phyloP scores from a whole-genome alignment of 495 filamentous ascomycete species.

The Aspergillus coremiiformis region DNA sequence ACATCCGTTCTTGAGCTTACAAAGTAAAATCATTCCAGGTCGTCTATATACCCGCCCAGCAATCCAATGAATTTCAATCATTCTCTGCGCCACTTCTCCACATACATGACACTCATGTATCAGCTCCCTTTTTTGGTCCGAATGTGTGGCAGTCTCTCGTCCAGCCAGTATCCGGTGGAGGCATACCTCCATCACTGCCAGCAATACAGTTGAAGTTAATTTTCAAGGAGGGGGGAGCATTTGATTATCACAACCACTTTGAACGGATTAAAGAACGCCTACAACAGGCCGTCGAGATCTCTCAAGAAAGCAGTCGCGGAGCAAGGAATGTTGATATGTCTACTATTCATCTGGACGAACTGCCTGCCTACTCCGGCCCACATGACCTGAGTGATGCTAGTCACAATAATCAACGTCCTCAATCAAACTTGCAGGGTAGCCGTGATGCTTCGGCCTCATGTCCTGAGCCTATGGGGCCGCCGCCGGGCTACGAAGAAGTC shows the following conservation, averaged over 20 bases:
- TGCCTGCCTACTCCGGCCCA: constrained; percentile 67
- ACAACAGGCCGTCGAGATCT: constrained; percentile 69
- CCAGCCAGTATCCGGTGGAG: constrained; percentile 75
- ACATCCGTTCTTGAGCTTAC: neutral
- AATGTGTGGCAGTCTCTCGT: constrained; percentile 82
- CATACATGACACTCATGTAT: constrained; percentile 80
- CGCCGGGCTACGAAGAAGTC: constrained; percentile 88
- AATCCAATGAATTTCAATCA: constrained; percentile 65
- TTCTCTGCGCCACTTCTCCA: constrained; percentile 84
- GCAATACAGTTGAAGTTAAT: constrained; percentile 73
- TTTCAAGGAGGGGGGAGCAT: constrained; percentile 92
- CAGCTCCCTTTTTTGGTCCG: constrained; percentile 90
- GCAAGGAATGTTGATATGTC: constrained; percentile 46
- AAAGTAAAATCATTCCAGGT: constrained; percentile 45
- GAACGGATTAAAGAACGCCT: constrained; percentile 79
- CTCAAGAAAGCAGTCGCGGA: constrained; percentile 41
- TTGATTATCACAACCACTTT: constrained; percentile 79
- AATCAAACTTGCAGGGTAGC: constrained; percentile 7
- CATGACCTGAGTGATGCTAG: constrained; percentile 6
- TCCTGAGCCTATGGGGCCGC: constrained; percentile 63
- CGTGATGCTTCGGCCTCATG: constrained; percentile 14
- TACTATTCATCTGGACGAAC: constrained; percentile 66
- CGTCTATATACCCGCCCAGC: constrained; percentile 74
- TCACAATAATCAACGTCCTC: constrained; percentile 3
- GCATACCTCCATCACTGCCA: constrained; percentile 66